These are phyloP conservation scores for Trichoderma citrinoviride DNA, from an alignment of 2,329 filamentous ascomycete species.

Conservation along the genomic window DNA sequence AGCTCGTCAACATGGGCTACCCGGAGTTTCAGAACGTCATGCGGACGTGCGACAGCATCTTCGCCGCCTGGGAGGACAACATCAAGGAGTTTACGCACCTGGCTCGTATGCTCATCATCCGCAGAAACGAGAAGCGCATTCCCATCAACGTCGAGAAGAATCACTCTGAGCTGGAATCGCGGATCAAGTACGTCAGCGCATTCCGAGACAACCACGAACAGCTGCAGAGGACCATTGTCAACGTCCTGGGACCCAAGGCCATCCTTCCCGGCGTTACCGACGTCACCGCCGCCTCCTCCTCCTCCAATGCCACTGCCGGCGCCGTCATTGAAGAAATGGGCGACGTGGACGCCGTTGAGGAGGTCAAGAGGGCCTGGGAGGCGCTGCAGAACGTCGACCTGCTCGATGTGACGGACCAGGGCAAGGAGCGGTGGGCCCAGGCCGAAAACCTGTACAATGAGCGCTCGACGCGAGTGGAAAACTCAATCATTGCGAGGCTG, in stretches of 20 bases:
- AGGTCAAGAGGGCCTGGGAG: constrained; percentile 92
- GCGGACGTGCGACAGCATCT: constrained; percentile 79
- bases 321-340: constrained; percentile 88
- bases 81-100: constrained; percentile 98
- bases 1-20: constrained; percentile 89
- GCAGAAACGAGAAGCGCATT: constrained; percentile 96
- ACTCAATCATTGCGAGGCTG: constrained; percentile 94
- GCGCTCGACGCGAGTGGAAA: constrained; percentile 93
- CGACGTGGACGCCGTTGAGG: constrained; percentile 93
- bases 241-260: constrained; percentile 80
- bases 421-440: constrained; percentile 87
- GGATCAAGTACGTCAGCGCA: constrained; percentile 87
- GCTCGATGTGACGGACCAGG: constrained; percentile 84
- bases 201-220: constrained; percentile 98
- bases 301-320: constrained; percentile 42
- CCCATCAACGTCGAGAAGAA: constrained; percentile 92
- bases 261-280: constrained; percentile 50
- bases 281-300: constrained; percentile 45
- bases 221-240: constrained; percentile 91
- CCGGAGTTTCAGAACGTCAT: constrained; percentile 85
- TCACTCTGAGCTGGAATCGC: constrained; percentile 84
- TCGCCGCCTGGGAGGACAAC: constrained; percentile 90
- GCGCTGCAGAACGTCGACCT: constrained; percentile 93
- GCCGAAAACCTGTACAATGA: constrained; percentile 97
- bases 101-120: constrained; percentile 88